phyloP scores from a whole-genome alignment of 805 yeast genomes.

The Myxozyma neotropica region DNA sequence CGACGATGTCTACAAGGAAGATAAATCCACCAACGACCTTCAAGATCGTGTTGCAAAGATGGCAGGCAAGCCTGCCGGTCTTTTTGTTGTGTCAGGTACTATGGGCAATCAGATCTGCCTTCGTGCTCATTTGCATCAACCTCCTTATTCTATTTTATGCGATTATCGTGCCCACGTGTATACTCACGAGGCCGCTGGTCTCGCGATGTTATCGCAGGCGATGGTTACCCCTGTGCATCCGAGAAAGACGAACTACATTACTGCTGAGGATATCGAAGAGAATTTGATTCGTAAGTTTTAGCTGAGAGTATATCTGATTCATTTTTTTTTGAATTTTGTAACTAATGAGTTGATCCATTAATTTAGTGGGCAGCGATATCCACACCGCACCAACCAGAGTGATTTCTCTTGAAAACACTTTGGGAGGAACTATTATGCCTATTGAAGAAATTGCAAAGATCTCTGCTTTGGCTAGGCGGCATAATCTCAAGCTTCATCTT shows the following conservation, averaged over 20 bases:
- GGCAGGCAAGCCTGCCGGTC: slow-evolving; percentile 78
- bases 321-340: neutral
- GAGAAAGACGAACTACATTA: slow-evolving; percentile 61
- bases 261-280: slow-evolving; percentile 75
- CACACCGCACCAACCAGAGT: slow-evolving; percentile 88
- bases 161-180: slow-evolving; percentile 85
- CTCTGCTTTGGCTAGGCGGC: slow-evolving; percentile 64
- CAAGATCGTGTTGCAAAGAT: slow-evolving; percentile 66
- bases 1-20: slow-evolving; percentile 89
- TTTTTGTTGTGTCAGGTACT: slow-evolving; percentile 88
- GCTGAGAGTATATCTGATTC: neutral
- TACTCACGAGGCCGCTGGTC: slow-evolving; percentile 86
- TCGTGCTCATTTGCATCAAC: slow-evolving; percentile 73
- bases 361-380: slow-evolving; percentile 75
- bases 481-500: slow-evolving; percentile 67
- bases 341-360: neutral
- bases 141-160: slow-evolving; percentile 83
- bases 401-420: slow-evolving; percentile 82
- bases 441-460: slow-evolving; percentile 74
- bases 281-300: slow-evolving; percentile 42
- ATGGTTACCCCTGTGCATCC: slow-evolving; percentile 87
- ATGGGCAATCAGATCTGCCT: slow-evolving; percentile 85
- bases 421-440: slow-evolving; percentile 82
- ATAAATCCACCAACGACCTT: slow-evolving; percentile 63
- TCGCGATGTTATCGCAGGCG: slow-evolving; percentile 86